These are phyloP conservation scores for Leersia perrieri DNA, from an alignment of 176 grass and related monocot species.

Conservation along the genomic window DNA sequence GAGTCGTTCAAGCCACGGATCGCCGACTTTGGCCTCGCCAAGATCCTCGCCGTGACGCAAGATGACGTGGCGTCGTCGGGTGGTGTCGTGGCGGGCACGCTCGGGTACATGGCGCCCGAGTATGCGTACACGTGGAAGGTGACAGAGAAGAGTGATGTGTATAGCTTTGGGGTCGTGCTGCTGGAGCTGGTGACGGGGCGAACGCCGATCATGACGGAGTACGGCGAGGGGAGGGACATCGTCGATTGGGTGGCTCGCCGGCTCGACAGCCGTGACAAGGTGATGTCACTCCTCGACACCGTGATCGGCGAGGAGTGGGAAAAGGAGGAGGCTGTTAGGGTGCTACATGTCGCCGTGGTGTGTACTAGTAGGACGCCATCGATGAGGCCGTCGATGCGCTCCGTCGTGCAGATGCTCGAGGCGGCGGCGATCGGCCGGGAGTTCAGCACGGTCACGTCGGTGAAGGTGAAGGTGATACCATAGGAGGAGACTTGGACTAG, in stretches of 20 bases:
- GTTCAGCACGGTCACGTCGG: neutral
- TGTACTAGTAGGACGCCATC: slow-evolving; percentile 68
- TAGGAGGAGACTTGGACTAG: slow-evolving; percentile 1
- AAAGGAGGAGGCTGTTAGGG: slow-evolving; percentile 55
- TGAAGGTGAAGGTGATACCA: slow-evolving; percentile 36
- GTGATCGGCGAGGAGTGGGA: slow-evolving; percentile 46
- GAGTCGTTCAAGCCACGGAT: slow-evolving; percentile 77
- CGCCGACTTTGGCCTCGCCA: slow-evolving; percentile 91
- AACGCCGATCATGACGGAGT: slow-evolving; percentile 40
- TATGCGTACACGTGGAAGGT: slow-evolving; percentile 85
- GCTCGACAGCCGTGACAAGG: slow-evolving; percentile 53
- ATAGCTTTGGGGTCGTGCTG: slow-evolving; percentile 88
- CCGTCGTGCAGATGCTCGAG: slow-evolving; percentile 93
- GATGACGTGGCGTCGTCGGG: no score
- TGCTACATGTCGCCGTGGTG: slow-evolving; percentile 60
- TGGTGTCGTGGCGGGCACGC: slow-evolving; percentile 71
- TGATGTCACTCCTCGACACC: slow-evolving; percentile 42
- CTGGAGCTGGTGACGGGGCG: slow-evolving; percentile 75
- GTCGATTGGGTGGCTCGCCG: slow-evolving; percentile 60
- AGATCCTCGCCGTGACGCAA: slow-evolving; percentile 62
- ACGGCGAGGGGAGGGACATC: slow-evolving; percentile 53
- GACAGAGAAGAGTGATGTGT: slow-evolving; percentile 90
- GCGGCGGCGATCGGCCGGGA: slow-evolving; percentile 34
- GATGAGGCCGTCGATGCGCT: slow-evolving; percentile 75
- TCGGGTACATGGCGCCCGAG: slow-evolving; percentile 91